Evolutionary conservation across 805 yeast genomes (phyloP), one percentile per base, ranked within the genome.

Genomic region (Starmerella bombi): DNA sequence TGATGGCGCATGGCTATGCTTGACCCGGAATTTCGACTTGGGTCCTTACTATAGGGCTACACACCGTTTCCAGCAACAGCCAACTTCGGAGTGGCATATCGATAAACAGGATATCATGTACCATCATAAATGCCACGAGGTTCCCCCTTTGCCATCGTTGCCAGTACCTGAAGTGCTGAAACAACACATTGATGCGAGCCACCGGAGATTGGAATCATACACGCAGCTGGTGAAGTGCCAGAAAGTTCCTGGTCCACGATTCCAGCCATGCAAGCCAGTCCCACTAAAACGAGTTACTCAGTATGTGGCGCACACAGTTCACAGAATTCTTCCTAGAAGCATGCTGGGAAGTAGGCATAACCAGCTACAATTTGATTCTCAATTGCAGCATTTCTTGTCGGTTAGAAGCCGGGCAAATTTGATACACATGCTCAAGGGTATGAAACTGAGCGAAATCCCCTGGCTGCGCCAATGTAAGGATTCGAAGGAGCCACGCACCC

Each of bases 401-500:
- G 8, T 8, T 12, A 10, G 31, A 15, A 7, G 7, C 17, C 7
- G 8, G n/a, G 17, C 17, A 10, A 15, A 35, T 9, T 12, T 44
- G 9, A 35, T 21, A 4, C 28, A 25, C 3, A 34, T 74, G 0
- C 28, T 63, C 2, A 47, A 56, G 4, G 59, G 59, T 0, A 51
- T 78, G 6, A 61, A 56, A 35, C 28, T 72, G 0, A 62, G 59
- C 5, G 70, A 69, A 0, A 65, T 82, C 2, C 25, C 41, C 0
- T 81, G 93, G 93, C 50, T 78, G 1, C 69, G 18, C 7, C 17
- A 28, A 15, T 8, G n/a, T 15, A 28, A 12, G 17, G 17, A 28
- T 28, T 10, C 7, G 31, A 28, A 15, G n/a, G 31, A 10, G 7
- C 17, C 27, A 8, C 27, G 27, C 7, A 23, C 12, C 27, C 27